phyloP scores from a whole-genome alignment of 768 basidiomycete genomes.

The Leccinum uliginosum region DNA sequence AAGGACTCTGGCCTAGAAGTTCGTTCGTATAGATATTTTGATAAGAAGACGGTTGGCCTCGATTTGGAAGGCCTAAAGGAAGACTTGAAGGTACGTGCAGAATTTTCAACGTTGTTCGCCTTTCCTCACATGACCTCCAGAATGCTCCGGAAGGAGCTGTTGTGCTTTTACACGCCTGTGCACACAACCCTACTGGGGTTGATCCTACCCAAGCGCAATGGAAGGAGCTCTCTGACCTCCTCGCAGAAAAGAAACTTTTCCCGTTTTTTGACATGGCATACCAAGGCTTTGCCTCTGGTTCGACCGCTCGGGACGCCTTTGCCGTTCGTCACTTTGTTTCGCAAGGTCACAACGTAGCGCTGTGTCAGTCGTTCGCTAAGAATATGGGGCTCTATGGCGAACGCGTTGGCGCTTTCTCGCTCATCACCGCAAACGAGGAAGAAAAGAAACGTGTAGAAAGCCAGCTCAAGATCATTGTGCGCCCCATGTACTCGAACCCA shows the following conservation, averaged over 20 bases:
- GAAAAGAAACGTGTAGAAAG: slow-evolving; percentile 87
- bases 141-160: slow-evolving; percentile 75
- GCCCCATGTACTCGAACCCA: slow-evolving; percentile 98
- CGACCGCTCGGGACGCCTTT: slow-evolving; percentile 86
- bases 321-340: slow-evolving; percentile 92
- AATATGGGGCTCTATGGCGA: slow-evolving; percentile 99
- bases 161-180: slow-evolving; percentile 93
- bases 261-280: slow-evolving; percentile 99
- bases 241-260: slow-evolving; percentile 88
- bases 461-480: slow-evolving; percentile 92
- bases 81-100: slow-evolving; percentile 67
- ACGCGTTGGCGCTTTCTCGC: slow-evolving; percentile 94
- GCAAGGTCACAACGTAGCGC: slow-evolving; percentile 84
- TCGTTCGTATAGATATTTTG: slow-evolving; percentile 88
- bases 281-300: slow-evolving; percentile 97
- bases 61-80: slow-evolving; percentile 89
- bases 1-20: slow-evolving; percentile 94
- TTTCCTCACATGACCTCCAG: slow-evolving; percentile 27
- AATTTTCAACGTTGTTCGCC: slow-evolving; percentile 1
- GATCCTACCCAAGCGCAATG: slow-evolving; percentile 94
- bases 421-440: slow-evolving; percentile 62
- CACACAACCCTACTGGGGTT: slow-evolving; percentile 98
- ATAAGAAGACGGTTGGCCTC: slow-evolving; percentile 86
- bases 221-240: slow-evolving; percentile 81
- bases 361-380: slow-evolving; percentile 96